Evolutionary conservation across 2,329 filamentous ascomycete species (phyloP).

Genomic region (Aureobasidium mangrovei): DNA sequence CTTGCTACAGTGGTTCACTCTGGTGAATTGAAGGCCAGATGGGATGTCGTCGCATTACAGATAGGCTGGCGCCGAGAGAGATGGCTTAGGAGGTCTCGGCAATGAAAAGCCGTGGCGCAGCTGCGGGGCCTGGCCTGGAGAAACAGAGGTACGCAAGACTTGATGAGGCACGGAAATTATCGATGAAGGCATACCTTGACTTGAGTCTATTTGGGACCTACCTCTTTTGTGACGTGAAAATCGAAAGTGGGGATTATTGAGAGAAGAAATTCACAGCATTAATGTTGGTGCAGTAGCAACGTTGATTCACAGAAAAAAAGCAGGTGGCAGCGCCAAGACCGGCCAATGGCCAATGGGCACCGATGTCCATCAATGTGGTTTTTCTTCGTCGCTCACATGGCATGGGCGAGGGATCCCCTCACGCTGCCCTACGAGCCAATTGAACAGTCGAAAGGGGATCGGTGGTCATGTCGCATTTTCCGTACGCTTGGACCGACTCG

Average conservation of each 20-base stretch:
- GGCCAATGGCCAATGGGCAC: not conserved
- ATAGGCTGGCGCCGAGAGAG: too few species aligned
- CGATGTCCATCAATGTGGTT: slow-evolving; percentile 18
- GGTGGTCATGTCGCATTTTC: slow-evolving; percentile 1
- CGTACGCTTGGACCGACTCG: slow-evolving; percentile 12
- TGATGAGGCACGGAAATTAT: too few species aligned
- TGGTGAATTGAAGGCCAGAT: too few species aligned
- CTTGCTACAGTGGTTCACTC: too few species aligned
- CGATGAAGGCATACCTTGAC: too few species aligned
- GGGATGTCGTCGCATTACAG: too few species aligned
- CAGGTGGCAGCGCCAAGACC: not conserved
- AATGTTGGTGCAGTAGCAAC: not conserved
- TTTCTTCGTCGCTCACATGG: not conserved
- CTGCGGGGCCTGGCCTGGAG: not conserved
- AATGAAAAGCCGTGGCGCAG: not conserved
- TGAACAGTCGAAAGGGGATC: not conserved
- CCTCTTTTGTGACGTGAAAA: not conserved
- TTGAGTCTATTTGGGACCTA: too few species aligned
- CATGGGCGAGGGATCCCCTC: not conserved
- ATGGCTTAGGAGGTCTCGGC: not conserved
- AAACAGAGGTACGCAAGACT: too few species aligned
- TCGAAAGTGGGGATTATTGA: not conserved
- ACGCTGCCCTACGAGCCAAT: slow-evolving; percentile 10
- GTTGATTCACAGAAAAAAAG: too few species aligned
- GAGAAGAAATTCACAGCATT: not conserved